Conservation (phyloP, 1,284 basidiomycete genomes). For the Cryptococcus sp. region DNA sequence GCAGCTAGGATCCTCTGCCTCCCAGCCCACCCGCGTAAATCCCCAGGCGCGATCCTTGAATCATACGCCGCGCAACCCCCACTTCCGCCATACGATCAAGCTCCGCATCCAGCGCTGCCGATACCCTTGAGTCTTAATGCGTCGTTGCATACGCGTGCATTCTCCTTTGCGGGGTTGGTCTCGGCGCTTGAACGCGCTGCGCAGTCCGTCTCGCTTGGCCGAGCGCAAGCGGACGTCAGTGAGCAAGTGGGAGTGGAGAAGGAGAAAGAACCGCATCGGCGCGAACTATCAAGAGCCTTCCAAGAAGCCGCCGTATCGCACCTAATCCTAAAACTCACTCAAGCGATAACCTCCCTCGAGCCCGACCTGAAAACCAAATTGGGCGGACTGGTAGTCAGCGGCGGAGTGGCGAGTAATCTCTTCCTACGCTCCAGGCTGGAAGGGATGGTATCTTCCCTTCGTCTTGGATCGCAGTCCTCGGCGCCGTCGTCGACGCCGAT, state of each 20-base stretch:
- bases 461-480: slow-evolving; percentile 5
- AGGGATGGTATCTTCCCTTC: slow-evolving; percentile 13
- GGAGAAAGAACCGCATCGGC: slow-evolving; percentile 19
- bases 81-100: slow-evolving; percentile 32
- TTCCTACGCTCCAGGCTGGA: slow-evolving; percentile 63
- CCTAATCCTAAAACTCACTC: slow-evolving; percentile 69
- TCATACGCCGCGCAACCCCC: slow-evolving; percentile 55
- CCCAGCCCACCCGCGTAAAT: slow-evolving; percentile 60
- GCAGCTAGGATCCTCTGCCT: slow-evolving; percentile 69
- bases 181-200: slow-evolving; percentile 57
- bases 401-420: slow-evolving; percentile 84
- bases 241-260: too few species aligned
- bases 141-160: slow-evolving; percentile 55
- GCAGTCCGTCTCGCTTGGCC: background rate
- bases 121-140: slow-evolving; percentile 57
- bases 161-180: slow-evolving; percentile 75
- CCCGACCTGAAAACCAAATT: slow-evolving; percentile 43
- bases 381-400: slow-evolving; percentile 72
- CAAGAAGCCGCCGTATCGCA: slow-evolving; percentile 71
- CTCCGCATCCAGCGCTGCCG: slow-evolving; percentile 56
- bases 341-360: slow-evolving; percentile 59
- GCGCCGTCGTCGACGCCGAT: background rate
- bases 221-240: background rate
- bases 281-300: slow-evolving; percentile 66
- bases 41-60: slow-evolving; percentile 77